Evolutionary conservation across 83 land plant genomes (phyloP), one percentile per base, ranked within the genome.

Genomic region (Picea mariana): DNA sequence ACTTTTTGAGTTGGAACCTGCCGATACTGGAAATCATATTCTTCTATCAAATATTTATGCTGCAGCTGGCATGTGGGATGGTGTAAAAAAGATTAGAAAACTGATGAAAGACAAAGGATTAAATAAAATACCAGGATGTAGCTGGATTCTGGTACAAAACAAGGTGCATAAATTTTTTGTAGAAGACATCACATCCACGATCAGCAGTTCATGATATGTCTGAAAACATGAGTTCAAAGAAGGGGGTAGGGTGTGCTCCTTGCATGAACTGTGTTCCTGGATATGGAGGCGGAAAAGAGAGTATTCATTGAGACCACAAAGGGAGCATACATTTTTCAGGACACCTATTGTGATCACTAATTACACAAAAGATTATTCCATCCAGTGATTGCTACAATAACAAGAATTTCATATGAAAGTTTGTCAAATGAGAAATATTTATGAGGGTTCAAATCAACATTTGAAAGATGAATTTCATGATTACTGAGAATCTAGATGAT

Each of bases 31-130:
- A 21, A 75, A 47, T 47, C 47, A 75, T 75, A 49, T 75, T 75
- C 55, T 52, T 47, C 59, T 75, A 49, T 52, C 78, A 47, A 75
- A 75, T 49, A 52, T 75, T 47, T 47, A 75, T 47, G 78, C 78
- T 75, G 78, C 78, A 75, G 78, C 23, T 21, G 78, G 60, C 60
- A 75, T 17, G n/a, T 75, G 78, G 78, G 78, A 75, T 75, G 60
- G 26, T n/a, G 78, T 52, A 75, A 18, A 75, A 49, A 75, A 47
- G 78, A 52, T 75, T 42, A 75, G 78, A 49, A 75, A 75, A n/a
- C 16, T 52, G n/a, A 49, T 75, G 78, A 52, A 75, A n/a, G 78
- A 75, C 5, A 75, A 47, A 75, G 78, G 60, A 75, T 75, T 75
- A 49, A 47, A 75, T 49, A 75, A 75, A 20, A 3, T 23, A 21